phyloP scores from a whole-genome alignment of 768 basidiomycete species.

The Xanthoconium purpureum region DNA sequence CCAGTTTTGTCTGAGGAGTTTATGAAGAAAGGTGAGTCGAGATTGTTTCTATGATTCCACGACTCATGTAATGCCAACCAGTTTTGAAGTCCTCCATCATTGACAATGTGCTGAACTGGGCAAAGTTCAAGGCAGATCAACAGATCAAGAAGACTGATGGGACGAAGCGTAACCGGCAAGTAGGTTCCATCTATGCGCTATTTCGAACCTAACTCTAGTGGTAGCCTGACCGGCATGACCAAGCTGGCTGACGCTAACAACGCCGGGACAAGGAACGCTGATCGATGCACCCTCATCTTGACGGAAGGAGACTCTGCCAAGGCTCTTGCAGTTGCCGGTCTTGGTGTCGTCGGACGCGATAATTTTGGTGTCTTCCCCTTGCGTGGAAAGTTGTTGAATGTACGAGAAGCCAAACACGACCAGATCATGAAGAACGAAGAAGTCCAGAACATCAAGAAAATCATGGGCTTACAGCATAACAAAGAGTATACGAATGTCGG shows the following conservation, averaged over 20 bases:
- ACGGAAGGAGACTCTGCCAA: slow-evolving; percentile 99
- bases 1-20: slow-evolving; percentile 86
- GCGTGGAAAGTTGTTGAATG: slow-evolving; percentile 94
- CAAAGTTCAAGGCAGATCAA: slow-evolving; percentile 95
- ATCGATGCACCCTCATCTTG: slow-evolving; percentile 88
- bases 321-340: slow-evolving; percentile 89
- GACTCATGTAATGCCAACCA: slow-evolving; percentile 28
- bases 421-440: slow-evolving; percentile 99
- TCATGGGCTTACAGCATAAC: slow-evolving; percentile 93
- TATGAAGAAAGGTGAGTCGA: slow-evolving; percentile 81
- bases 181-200: neutral
- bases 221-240: slow-evolving; percentile 82
- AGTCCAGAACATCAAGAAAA: slow-evolving; percentile 96
- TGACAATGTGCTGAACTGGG: slow-evolving; percentile 92
- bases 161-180: slow-evolving; percentile 78
- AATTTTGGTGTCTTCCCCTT: slow-evolving; percentile 97
- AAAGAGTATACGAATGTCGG: slow-evolving; percentile 72
- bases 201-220: neutral
- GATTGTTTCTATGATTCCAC: neutral
- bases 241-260: slow-evolving; percentile 98
- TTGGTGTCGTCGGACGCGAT: slow-evolving; percentile 93
- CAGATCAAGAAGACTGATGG: slow-evolving; percentile 96
- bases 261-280: slow-evolving; percentile 80
- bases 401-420: slow-evolving; percentile 93
- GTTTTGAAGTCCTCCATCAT: slow-evolving; percentile 88